Evolutionary conservation across 148 eudicot genomes (phyloP).

Genomic region (Diospyros lotus): DNA sequence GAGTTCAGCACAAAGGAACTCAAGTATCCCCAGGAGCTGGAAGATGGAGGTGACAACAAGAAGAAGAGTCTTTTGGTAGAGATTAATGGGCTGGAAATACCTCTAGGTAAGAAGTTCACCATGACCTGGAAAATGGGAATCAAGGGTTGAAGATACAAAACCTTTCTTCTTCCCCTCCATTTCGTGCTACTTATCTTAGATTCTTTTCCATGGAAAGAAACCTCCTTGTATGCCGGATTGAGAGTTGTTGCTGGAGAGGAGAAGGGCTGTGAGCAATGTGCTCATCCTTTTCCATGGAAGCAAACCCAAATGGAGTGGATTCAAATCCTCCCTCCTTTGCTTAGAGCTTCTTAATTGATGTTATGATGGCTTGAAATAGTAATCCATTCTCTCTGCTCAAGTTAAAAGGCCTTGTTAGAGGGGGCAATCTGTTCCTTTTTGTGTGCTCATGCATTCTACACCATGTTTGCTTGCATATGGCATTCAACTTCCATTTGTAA

Average conservation of each 20-base stretch:
- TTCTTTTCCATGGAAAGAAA: neutral
- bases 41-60: slow-evolving; percentile 21
- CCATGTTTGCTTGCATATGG: too few species aligned
- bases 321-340: neutral
- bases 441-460: too few species aligned
- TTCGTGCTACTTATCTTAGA: slow-evolving; percentile 2
- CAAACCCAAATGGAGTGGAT: neutral
- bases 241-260: slow-evolving; percentile 11
- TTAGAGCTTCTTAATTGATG: slow-evolving; percentile 5
- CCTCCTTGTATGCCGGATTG: slow-evolving; percentile 6
- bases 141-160: slow-evolving; percentile 19
- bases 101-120: slow-evolving; percentile 71
- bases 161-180: neutral
- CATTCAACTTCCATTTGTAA: too few species aligned
- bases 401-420: neutral
- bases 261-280: slow-evolving; percentile 14
- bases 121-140: slow-evolving; percentile 82
- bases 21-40: slow-evolving; percentile 23
- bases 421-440: neutral
- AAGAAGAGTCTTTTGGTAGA: slow-evolving; percentile 69
- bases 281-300: slow-evolving; percentile 16
- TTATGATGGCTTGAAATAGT: neutral
- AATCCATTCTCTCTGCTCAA: neutral
- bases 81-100: slow-evolving; percentile 66
- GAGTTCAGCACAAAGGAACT: slow-evolving; percentile 33